These are phyloP conservation scores for Alternaria triticina DNA, from an alignment of 2,329 filamentous ascomycete genomes.

Conservation along the genomic window DNA sequence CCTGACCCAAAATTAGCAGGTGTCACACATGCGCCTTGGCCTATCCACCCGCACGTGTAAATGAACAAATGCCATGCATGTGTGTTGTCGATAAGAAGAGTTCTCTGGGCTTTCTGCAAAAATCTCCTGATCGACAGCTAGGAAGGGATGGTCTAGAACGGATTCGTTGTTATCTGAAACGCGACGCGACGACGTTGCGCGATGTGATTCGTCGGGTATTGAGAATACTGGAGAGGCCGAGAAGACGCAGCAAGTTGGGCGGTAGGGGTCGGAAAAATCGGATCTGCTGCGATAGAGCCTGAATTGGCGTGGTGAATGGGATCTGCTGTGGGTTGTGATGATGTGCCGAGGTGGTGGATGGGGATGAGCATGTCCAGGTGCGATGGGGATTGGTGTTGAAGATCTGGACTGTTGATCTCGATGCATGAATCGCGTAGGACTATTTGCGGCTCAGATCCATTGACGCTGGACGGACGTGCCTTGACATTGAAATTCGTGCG, in stretches of 20 bases:
- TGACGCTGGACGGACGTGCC: neutral
- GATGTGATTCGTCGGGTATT: neutral
- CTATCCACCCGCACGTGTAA: neutral
- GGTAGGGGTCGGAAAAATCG: neutral
- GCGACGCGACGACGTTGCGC: neutral
- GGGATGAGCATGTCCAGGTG: neutral
- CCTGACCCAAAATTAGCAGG: neutral
- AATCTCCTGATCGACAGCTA: conserved; percentile 1
- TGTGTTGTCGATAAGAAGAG: neutral
- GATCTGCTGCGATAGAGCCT: neutral
- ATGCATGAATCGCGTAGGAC: neutral
- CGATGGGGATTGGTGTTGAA: neutral
- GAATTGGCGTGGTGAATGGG: neutral
- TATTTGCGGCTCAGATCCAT: neutral
- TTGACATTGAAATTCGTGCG: neutral
- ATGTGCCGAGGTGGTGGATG: neutral
- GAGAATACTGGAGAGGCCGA: neutral
- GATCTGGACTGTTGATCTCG: neutral
- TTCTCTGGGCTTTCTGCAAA: neutral
- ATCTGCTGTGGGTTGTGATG: neutral
- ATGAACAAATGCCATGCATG: neutral
- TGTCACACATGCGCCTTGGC: neutral
- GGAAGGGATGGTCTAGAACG: neutral
- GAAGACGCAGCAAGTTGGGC: neutral
- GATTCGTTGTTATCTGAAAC: neutral